These are phyloP conservation scores for Huntiella moniliformis DNA, from an alignment of 2,329 filamentous ascomycete genomes.

Conservation along the genomic window DNA sequence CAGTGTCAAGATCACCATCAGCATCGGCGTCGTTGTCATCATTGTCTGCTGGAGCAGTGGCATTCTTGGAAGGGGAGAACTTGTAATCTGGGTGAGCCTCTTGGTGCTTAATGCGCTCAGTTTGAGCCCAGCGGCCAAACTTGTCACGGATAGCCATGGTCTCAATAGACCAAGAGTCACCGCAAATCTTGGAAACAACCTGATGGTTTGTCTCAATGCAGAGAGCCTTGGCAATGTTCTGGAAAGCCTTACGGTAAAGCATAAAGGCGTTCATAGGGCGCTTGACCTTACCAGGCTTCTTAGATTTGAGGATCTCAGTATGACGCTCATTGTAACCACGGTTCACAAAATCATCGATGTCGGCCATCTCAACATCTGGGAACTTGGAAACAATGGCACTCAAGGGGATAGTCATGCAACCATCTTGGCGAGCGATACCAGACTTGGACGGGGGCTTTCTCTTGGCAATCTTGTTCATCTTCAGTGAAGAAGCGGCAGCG, in stretches of 20 bases:
- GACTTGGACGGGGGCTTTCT: constrained; percentile 16
- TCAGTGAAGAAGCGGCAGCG: not conserved
- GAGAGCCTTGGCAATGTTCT: constrained; percentile 67
- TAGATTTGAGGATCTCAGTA: constrained; percentile 49
- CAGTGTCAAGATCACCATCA: constrained; percentile 4
- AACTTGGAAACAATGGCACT: constrained; percentile 50
- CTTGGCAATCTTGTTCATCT: constrained; percentile 9
- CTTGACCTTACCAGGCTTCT: constrained; percentile 57
- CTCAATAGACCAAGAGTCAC: constrained; percentile 71
- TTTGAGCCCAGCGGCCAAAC: constrained; percentile 60
- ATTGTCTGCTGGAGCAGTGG: constrained; percentile 21
- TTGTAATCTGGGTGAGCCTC: constrained; percentile 81
- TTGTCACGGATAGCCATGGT: constrained; percentile 49
- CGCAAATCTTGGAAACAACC: constrained; percentile 72
- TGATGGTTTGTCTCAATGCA: constrained; percentile 84
- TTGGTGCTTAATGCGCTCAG: constrained; percentile 71
- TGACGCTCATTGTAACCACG: constrained; percentile 47
- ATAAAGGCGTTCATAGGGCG: constrained; percentile 97
- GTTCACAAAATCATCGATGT: constrained; percentile 68
- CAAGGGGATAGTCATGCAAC: constrained; percentile 42
- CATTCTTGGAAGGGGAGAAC: constrained; percentile 46
- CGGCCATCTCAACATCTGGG: constrained; percentile 42
- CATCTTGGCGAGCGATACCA: constrained; percentile 18
- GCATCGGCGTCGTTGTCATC: constrained; percentile 15
- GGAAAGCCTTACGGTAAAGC: constrained; percentile 85